These are phyloP conservation scores for Phalaenopsis hybrid DNA, from an alignment of 116 monocot species.

Conservation along the genomic window DNA sequence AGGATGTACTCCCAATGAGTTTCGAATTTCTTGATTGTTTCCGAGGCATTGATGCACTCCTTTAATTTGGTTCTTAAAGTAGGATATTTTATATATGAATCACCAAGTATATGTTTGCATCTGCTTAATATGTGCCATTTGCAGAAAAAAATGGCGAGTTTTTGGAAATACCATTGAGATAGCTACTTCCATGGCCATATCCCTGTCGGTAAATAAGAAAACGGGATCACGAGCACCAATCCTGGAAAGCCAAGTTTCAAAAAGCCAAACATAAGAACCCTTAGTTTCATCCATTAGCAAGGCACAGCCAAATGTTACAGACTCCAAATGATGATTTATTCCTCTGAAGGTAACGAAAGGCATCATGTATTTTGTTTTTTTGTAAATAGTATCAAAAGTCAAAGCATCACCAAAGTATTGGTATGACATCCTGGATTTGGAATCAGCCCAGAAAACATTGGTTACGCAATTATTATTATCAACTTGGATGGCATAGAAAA, in stretches of 20 bases:
- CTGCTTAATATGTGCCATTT: constrained; percentile 27
- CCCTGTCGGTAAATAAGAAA: constrained; percentile 19
- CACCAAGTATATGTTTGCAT: constrained; percentile 21
- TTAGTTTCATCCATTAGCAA: constrained; percentile 24
- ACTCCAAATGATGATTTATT: constrained; percentile 22
- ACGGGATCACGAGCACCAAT: constrained; percentile 16
- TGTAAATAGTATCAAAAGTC: constrained; percentile 19
- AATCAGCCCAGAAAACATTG: constrained; percentile 26
- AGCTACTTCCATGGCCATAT: constrained; percentile 27
- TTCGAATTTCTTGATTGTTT: constrained; percentile 22
- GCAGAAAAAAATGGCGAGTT: constrained; percentile 21
- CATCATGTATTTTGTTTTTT: constrained; percentile 26
- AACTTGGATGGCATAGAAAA: constrained; percentile 28
- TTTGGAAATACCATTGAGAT: constrained; percentile 14
- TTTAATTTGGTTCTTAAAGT: constrained; percentile 22
- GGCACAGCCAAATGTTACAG: constrained; percentile 20
- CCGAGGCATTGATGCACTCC: constrained; percentile 26
- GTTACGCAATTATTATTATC: constrained; percentile 25
- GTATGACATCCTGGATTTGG: constrained; percentile 17
- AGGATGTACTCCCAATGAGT: constrained; percentile 39
- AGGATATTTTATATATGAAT: constrained; percentile 17
- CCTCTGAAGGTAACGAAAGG: constrained; percentile 22
- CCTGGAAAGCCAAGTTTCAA: constrained; percentile 19
- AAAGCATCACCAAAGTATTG: constrained; percentile 21
- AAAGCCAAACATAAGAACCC: constrained; percentile 29